Evolutionary conservation across 129 eudicot species (phyloP).

Genomic region (Flaveria robusta): DNA sequence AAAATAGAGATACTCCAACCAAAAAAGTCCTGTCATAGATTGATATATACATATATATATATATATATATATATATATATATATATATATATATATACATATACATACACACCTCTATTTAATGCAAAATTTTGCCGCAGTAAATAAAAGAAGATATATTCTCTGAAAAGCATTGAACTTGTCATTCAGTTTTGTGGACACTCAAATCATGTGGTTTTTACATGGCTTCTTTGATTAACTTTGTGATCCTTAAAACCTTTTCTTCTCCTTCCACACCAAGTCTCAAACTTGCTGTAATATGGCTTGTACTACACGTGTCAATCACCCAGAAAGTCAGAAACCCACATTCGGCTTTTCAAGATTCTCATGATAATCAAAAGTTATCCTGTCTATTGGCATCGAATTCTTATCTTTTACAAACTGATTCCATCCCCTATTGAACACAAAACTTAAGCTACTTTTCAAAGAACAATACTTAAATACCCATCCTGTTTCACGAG

Average conservation of each 20-base stretch:
- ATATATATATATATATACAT: not conserved
- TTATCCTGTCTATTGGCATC: constrained; percentile 51
- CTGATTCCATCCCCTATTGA: constrained; percentile 4
- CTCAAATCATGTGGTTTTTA: constrained; percentile 46
- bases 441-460: too few relatives aligned
- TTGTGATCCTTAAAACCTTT: not conserved
- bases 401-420: constrained; percentile 66
- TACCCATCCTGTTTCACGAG: too few relatives aligned
- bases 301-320: constrained; percentile 39
- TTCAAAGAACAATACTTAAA: too few relatives aligned
- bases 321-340: constrained; percentile 40
- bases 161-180: not conserved
- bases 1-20: not conserved
- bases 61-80: not conserved
- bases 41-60: not conserved
- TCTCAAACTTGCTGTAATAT: constrained; percentile 15
- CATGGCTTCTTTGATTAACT: constrained; percentile 17
- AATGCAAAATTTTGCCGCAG: not conserved
- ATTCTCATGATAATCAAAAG: constrained; percentile 44
- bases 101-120: not conserved
- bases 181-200: constrained; percentile 41
- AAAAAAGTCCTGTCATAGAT: constrained; percentile 8
- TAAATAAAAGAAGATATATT: not conserved
- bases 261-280: constrained; percentile 21
- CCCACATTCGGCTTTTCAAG: constrained; percentile 19